These are phyloP conservation scores for Mycena rebaudengoi DNA, from an alignment of 768 basidiomycete species.

Conservation along the genomic window DNA sequence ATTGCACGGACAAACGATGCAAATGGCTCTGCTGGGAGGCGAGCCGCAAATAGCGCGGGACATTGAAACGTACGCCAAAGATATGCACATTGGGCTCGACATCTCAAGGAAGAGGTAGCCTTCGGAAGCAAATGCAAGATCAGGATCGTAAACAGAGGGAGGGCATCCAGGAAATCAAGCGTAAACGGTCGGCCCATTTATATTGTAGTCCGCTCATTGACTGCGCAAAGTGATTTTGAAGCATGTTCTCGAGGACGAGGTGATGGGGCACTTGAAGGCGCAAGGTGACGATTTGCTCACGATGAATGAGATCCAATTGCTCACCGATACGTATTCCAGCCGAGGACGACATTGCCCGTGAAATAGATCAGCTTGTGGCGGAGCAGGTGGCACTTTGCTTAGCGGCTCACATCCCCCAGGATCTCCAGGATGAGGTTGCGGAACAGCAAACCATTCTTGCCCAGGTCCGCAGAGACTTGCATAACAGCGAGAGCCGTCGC, in stretches of 20 bases:
- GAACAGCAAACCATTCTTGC: conserved; percentile 55
- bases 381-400: conserved; percentile 60
- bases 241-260: conserved; percentile 51
- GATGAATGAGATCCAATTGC: neutral
- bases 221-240: conserved; percentile 52
- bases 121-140: conserved; percentile 51
- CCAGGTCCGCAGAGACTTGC: conserved; percentile 53
- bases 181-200: conserved; percentile 27
- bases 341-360: conserved; percentile 53
- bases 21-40: conserved; percentile 50
- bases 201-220: neutral
- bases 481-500: conserved; percentile 71
- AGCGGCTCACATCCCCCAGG: conserved; percentile 53
- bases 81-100: neutral
- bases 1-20: conserved; percentile 53
- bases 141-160: conserved; percentile 54
- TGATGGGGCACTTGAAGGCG: conserved; percentile 53
- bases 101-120: conserved; percentile 36
- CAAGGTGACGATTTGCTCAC: conserved; percentile 44
- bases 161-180: conserved; percentile 57
- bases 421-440: conserved; percentile 57
- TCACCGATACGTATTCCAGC: conserved; percentile 41
- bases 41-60: conserved; percentile 48
- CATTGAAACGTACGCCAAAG: conserved; percentile 48
- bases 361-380: conserved; percentile 60